Conservation (phyloP, 2,329 filamentous ascomycete genomes). For the Diaporthe helianthi region DNA sequence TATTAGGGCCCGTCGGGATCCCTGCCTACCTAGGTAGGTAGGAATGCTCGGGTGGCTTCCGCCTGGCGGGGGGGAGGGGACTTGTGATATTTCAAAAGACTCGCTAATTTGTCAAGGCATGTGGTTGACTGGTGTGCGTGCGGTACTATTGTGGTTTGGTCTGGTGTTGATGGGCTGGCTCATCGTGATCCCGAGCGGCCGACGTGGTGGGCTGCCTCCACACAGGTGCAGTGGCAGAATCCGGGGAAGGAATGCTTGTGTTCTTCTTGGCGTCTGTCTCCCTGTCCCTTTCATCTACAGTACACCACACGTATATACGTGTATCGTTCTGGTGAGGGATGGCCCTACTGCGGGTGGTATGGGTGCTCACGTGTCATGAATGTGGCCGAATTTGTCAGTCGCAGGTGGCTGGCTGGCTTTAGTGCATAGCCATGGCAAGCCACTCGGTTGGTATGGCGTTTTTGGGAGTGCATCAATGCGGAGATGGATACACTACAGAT, state of each 20-base stretch:
- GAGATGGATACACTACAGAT: neutral
- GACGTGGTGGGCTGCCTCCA: neutral
- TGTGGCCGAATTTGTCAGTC: neutral
- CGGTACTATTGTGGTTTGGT: neutral
- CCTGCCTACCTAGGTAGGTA: no score
- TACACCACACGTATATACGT: no score
- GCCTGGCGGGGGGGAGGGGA: no score
- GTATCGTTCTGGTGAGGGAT: no score
- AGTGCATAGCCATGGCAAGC: neutral
- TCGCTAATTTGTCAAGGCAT: neutral
- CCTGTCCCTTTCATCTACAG: neutral
- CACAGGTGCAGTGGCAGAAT: neutral
- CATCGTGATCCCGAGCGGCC: neutral
- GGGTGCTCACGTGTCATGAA: neutral
- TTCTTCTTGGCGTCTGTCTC: neutral
- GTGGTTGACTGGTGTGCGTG: no score
- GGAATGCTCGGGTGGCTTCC: conserved; percentile 5
- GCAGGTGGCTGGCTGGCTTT: neutral
- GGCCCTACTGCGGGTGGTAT: neutral
- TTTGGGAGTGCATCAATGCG: neutral
- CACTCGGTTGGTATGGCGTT: neutral
- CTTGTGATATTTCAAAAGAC: neutral
- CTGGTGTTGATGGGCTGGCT: neutral
- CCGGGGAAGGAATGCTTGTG: neutral
- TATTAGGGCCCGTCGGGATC: neutral